Percentiles rank a stretch among this genome's conserved stretches.
phyloP scores from a whole-genome alignment of 768 basidiomycete genomes.

The Mycena indigotica region DNA sequence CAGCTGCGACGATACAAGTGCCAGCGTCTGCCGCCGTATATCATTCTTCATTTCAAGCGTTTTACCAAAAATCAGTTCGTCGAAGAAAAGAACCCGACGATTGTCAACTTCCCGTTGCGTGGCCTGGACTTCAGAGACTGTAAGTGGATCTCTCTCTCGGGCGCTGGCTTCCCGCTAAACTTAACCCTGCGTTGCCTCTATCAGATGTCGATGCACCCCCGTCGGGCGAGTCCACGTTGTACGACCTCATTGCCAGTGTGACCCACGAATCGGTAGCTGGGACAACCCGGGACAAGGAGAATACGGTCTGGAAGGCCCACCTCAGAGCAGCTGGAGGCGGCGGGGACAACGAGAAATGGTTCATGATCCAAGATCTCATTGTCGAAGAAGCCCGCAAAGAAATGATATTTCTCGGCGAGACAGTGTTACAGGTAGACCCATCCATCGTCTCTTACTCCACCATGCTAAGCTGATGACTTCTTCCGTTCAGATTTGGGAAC shows the following conservation, averaged over 20 bases:
- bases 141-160: slow-evolving; percentile 48
- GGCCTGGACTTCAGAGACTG: slow-evolving; percentile 93
- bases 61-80: slow-evolving; percentile 97
- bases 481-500: slow-evolving; percentile 61
- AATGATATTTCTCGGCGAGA: slow-evolving; percentile 97
- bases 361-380: slow-evolving; percentile 93
- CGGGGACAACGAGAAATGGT: slow-evolving; percentile 90
- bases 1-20: slow-evolving; percentile 90
- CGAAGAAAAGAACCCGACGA: slow-evolving; percentile 98
- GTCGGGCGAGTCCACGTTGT: slow-evolving; percentile 64
- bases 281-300: slow-evolving; percentile 91
- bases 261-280: slow-evolving; percentile 94
- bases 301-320: slow-evolving; percentile 92
- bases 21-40: slow-evolving; percentile 84
- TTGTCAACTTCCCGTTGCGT: slow-evolving; percentile 93
- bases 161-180: slow-evolving; percentile 26
- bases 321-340: slow-evolving; percentile 74
- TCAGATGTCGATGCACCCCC: slow-evolving; percentile 78
- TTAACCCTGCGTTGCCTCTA: slow-evolving; percentile 26
- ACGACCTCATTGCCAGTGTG: slow-evolving; percentile 95
- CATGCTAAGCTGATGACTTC: slow-evolving; percentile 12
- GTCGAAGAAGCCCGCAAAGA: slow-evolving; percentile 96
- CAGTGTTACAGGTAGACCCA: slow-evolving; percentile 86
- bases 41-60: slow-evolving; percentile 93
- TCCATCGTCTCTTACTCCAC: slow-evolving; percentile 15